Base-by-base conservation (phyloP, 257 asterid species). In the Striga asiatica region DNA sequence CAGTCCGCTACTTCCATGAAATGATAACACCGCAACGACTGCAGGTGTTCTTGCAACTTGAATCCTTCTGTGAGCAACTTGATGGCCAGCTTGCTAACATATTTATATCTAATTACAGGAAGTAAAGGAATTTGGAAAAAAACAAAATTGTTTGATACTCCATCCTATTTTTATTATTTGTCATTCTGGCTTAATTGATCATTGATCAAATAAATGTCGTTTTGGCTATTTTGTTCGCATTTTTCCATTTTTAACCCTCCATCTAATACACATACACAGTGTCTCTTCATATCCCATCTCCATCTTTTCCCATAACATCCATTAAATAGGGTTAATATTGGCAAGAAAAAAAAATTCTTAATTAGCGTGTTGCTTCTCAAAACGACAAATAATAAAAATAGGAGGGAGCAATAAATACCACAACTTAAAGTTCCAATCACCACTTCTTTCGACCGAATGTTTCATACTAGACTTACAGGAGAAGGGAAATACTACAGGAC, bases 1-100 rank as follows among this genome's bases (percentile, higher is more conserved):
- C 98, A 92, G 69, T 92, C 98, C 25, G 97, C 97, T 16, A 78
- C 60, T 78, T 82, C 97, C 98, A 92, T 88, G 76, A 92, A 88
- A 81, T 92, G 88, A 65, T 81, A 92, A 53, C 93, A 76, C 59
- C 89, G 71, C 65, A 92, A 74, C 19, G 97, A 81, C 71, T 79
- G 75, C 51, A 92, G 72, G 79, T 92, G 98, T 61, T 81, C 94
- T 69, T 77, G 97, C 82, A 92, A 66, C 70, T 71, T 68, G 85
- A 84, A 92, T 59, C 88, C 98, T 73, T 84, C 84, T 62, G 74
- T 83, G 65, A 92, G 94, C 58, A 92, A 77, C 76, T 84, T 88
- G 74, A 88, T 85, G 60, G 93, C 74, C 78, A 92, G 70, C 74
- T 74, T 84, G 84, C 98, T 92, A 51, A 92, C 62, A 63, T 82